Evolutionary conservation across 768 basidiomycete species (phyloP), one percentile per base, ranked within the genome.

Genomic region (Pisolithus microcarpus): DNA sequence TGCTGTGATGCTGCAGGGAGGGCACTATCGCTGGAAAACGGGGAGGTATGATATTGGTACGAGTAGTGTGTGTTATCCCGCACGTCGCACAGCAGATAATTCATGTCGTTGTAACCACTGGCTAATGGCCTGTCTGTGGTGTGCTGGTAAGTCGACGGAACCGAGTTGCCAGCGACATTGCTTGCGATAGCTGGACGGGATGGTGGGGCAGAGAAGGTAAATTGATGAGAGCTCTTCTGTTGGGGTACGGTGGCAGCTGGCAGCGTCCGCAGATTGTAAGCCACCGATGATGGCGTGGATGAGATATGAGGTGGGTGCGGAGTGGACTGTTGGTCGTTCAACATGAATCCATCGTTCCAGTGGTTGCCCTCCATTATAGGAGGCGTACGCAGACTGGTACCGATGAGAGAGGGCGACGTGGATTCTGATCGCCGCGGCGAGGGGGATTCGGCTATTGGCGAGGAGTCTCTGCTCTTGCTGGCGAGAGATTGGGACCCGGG

Each of bases 401-500:
- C 61, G 48, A 67, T 67, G 51, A 67, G 58, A 31, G 67, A 68
- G 23, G 66, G 66, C 36, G 66, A 67, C 51, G 64, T 57, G 4
- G 66, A 67, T 46, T 67, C 67, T n/a, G 66, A 69, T 53, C 66
- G 62, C 55, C 64, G 61, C 57, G 69, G 69, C 53, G 77, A 72
- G 46, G 75, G 73, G 4, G 80, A 72, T 18, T 79, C 69, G 28
- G 72, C 72, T 18, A 75, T 71, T n/a, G 86, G 85, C 4, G 85
- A 85, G 36, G 85, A 86, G 57, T 81, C 80, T 18, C 75, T 74
- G 50, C 82, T 74, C 31, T 82, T 70, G n/a, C 75, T 78, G 4
- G 63, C 60, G 8, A 72, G 65, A 28, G 74, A 69, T 47, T 71
- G 70, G 0, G 68, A 61, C 19, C 50, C 52, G 49, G 61, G 51